These are phyloP conservation scores for Usnea hakonensis DNA, from an alignment of 495 filamentous ascomycete genomes.

Conservation along the genomic window DNA sequence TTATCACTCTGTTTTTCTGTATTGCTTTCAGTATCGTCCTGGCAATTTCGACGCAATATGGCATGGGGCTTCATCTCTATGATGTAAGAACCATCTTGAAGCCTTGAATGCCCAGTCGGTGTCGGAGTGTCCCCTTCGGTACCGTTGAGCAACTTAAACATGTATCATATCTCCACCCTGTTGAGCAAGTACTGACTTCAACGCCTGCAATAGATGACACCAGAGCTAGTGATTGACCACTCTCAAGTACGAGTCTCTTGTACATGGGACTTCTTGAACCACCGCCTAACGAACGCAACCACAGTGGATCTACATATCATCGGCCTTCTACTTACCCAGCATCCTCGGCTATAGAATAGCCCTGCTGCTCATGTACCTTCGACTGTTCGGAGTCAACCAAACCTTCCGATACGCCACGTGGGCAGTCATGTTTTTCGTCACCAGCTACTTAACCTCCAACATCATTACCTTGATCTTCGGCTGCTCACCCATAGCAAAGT, in stretches of 20 bases:
- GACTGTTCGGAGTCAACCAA: conserved; percentile 30
- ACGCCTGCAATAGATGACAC: conserved; percentile 9
- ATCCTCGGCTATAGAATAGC: conserved; percentile 33
- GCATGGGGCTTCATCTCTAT: conserved; percentile 13
- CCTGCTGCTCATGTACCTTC: conserved; percentile 31
- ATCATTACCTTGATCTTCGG: conserved; percentile 31
- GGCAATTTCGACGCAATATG: conserved; percentile 10
- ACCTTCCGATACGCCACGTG: conserved; percentile 31
- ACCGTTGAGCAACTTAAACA: conserved; percentile 3
- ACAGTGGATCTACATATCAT: conserved; percentile 32
- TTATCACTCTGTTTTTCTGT: conserved; percentile 8
- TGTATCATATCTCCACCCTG: not conserved
- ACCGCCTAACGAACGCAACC: not conserved
- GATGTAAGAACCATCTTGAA: not conserved
- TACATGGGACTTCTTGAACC: not conserved
- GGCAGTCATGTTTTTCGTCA: conserved; percentile 29
- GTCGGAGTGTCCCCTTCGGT: conserved; percentile 12
- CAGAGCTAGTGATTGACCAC: conserved; percentile 8
- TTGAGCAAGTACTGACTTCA: conserved; percentile 7
- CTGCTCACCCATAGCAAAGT: conserved; percentile 32
- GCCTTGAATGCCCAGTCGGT: not conserved
- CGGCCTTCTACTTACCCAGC: conserved; percentile 30
- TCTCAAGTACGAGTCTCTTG: not conserved
- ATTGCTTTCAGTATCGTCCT: conserved; percentile 14
- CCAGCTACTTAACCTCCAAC: conserved; percentile 33